These are phyloP conservation scores for Aspergillus sojae DNA, from an alignment of 2,329 filamentous ascomycete species.

Conservation along the genomic window DNA sequence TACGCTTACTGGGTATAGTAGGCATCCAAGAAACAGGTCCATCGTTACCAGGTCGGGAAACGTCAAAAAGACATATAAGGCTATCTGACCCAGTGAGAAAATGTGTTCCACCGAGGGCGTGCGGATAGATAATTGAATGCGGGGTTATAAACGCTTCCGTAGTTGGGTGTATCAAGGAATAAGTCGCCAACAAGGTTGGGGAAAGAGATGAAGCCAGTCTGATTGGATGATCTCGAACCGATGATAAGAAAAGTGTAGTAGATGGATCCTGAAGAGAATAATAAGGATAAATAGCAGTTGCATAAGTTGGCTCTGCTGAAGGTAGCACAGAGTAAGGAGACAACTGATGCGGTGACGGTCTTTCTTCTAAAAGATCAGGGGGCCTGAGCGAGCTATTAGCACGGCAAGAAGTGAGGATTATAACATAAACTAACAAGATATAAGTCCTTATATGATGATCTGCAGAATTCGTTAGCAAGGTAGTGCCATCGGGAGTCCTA, in stretches of 20 bases:
- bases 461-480: slow-evolving; percentile 56
- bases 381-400: slow-evolving; percentile 39
- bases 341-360: slow-evolving; percentile 39
- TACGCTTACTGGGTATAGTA: slow-evolving; percentile 54
- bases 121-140: slow-evolving; percentile 57
- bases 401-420: neutral
- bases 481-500: slow-evolving; percentile 60
- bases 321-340: slow-evolving; percentile 50
- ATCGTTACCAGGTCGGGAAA: slow-evolving; percentile 48
- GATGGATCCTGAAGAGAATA: slow-evolving; percentile 56
- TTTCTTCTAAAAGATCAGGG: slow-evolving; percentile 50
- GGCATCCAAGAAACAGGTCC: slow-evolving; percentile 50
- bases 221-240: slow-evolving; percentile 58
- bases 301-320: slow-evolving; percentile 55
- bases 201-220: slow-evolving; percentile 58
- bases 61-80: slow-evolving; percentile 59
- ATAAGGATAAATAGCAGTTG: slow-evolving; percentile 57
- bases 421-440: slow-evolving; percentile 48
- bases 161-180: slow-evolving; percentile 56
- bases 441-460: slow-evolving; percentile 57
- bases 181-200: slow-evolving; percentile 52
- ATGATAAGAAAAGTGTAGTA: slow-evolving; percentile 55
- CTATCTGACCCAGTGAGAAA: slow-evolving; percentile 63
- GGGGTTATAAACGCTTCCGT: slow-evolving; percentile 61
- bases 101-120: slow-evolving; percentile 45